phyloP scores from a whole-genome alignment of 169 alveolate genomes.

The Blepharisma undulans region DNA sequence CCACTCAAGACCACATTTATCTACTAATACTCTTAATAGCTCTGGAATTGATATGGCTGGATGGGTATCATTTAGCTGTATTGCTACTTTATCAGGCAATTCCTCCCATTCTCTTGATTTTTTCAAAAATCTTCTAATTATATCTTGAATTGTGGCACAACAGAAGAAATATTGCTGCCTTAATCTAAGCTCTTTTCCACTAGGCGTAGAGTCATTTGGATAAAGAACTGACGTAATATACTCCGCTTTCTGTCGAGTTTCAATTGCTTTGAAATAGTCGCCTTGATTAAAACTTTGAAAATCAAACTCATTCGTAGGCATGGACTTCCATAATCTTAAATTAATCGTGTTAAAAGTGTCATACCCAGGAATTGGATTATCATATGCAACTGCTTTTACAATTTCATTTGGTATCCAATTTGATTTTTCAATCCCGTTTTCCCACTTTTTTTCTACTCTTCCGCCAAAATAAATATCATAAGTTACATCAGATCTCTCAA shows the following conservation, averaged over 20 bases:
- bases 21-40: slow-evolving; percentile 91
- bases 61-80: slow-evolving; percentile 95
- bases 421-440: slow-evolving; percentile 74
- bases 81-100: slow-evolving; percentile 86
- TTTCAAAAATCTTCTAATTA: slow-evolving; percentile 88
- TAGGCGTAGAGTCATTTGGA: slow-evolving; percentile 93
- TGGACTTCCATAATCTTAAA: slow-evolving; percentile 92
- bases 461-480: slow-evolving; percentile 94
- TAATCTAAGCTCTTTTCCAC: slow-evolving; percentile 94
- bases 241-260: slow-evolving; percentile 91
- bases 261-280: slow-evolving; percentile 88
- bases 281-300: slow-evolving; percentile 91
- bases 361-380: slow-evolving; percentile 95
- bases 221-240: slow-evolving; percentile 94
- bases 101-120: slow-evolving; percentile 86
- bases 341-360: slow-evolving; percentile 93
- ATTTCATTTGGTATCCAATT: slow-evolving; percentile 94
- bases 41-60: slow-evolving; percentile 96
- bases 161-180: slow-evolving; percentile 95
- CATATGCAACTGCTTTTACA: slow-evolving; percentile 95
- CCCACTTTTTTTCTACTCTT: slow-evolving; percentile 70
- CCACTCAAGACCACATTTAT: slow-evolving; percentile 89
- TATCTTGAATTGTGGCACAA: slow-evolving; percentile 93
- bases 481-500: slow-evolving; percentile 92
- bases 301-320: slow-evolving; percentile 92